Evolutionary conservation across 2,329 filamentous ascomycete species (phyloP).

Genomic region (Alternaria sp.): DNA sequence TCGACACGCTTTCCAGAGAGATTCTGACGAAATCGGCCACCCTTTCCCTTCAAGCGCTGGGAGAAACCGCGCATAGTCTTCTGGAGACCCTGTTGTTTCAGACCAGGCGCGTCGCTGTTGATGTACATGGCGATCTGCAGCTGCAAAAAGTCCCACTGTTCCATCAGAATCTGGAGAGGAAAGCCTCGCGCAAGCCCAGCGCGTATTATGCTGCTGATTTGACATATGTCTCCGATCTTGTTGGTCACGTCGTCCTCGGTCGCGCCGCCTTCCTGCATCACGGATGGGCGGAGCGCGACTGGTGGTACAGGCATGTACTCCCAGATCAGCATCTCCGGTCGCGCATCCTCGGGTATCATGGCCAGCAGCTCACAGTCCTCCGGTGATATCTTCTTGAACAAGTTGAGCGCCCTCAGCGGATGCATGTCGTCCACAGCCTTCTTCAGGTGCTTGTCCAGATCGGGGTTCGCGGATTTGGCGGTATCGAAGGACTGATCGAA

Average conservation of each 20-base stretch:
- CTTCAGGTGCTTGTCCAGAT: slow-evolving; percentile 87
- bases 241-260: slow-evolving; percentile 97
- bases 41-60: slow-evolving; percentile 94
- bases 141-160: slow-evolving; percentile 97
- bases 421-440: slow-evolving; percentile 96
- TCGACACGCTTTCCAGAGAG: slow-evolving; percentile 98
- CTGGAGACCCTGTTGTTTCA: slow-evolving; percentile 85
- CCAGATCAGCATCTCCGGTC: slow-evolving; percentile 98
- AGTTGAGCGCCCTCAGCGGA: slow-evolving; percentile 82
- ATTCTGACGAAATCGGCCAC: slow-evolving; percentile 95
- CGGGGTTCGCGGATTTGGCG: slow-evolving; percentile 77
- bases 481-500: slow-evolving; percentile 87
- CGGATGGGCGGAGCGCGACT: slow-evolving; percentile 91
- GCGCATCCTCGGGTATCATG: slow-evolving; percentile 81
- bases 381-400: slow-evolving; percentile 86
- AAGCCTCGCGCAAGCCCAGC: slow-evolving; percentile 83
- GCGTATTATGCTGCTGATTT: slow-evolving; percentile 86
- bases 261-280: slow-evolving; percentile 89
- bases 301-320: slow-evolving; percentile 93
- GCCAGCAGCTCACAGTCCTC: slow-evolving; percentile 91
- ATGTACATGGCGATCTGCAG: slow-evolving; percentile 97
- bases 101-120: slow-evolving; percentile 91
- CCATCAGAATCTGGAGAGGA: slow-evolving; percentile 87
- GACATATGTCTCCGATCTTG: slow-evolving; percentile 95
- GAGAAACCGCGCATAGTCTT: slow-evolving; percentile 94